Conservation (phyloP, 2,329 filamentous ascomycete genomes). For the Hymenoscyphus infarciens region DNA sequence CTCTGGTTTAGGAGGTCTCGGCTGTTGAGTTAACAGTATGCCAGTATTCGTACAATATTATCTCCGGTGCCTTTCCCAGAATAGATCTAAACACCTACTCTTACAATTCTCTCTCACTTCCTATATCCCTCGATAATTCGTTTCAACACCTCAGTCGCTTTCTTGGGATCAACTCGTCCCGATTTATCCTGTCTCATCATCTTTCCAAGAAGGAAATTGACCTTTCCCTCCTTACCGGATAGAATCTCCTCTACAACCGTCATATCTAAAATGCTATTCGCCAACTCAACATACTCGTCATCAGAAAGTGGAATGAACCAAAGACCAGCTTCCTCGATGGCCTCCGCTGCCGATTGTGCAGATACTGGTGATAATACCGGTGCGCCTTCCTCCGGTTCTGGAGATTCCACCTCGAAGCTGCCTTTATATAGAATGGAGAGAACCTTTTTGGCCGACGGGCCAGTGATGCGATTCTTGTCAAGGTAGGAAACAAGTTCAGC, state of each 20-base stretch:
- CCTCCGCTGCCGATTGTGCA: neutral
- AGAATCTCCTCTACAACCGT: slow-evolving; percentile 57
- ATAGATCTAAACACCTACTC: no score
- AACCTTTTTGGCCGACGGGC: slow-evolving; percentile 57
- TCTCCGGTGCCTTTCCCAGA: no score
- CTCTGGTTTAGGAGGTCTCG: no score
- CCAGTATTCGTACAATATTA: no score
- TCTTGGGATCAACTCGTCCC: slow-evolving; percentile 58
- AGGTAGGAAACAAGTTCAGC: slow-evolving; percentile 44
- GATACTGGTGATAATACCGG: neutral
- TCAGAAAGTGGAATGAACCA: slow-evolving; percentile 51
- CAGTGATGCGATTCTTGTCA: slow-evolving; percentile 44
- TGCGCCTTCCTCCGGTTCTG: slow-evolving; percentile 46
- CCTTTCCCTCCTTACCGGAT: slow-evolving; percentile 60
- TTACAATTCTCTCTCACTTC: neutral
- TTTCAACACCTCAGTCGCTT: slow-evolving; percentile 52
- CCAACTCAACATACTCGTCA: slow-evolving; percentile 53
- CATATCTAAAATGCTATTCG: slow-evolving; percentile 49
- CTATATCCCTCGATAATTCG: slow-evolving; percentile 40
- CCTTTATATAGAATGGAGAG: slow-evolving; percentile 49
- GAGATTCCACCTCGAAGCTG: slow-evolving; percentile 36
- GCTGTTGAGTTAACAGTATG: no score
- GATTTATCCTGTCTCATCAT: slow-evolving; percentile 61
- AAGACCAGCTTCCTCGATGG: slow-evolving; percentile 53
- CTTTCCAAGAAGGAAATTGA: slow-evolving; percentile 65